phyloP scores from a whole-genome alignment of 257 asterid species.

The Echites panduratus region DNA sequence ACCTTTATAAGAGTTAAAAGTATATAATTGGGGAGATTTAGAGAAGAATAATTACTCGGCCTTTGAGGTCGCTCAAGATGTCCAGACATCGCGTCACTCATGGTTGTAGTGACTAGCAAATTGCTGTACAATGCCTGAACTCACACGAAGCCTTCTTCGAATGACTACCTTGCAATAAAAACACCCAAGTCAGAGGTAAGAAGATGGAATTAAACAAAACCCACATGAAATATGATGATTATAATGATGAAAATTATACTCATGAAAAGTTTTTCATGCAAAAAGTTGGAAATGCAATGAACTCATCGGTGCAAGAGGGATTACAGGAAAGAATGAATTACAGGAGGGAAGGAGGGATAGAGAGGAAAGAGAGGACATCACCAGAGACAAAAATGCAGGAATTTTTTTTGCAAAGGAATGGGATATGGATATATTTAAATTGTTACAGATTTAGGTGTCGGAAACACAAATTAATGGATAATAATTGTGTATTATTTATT shows the following conservation, averaged over 20 bases:
- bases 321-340: not conserved
- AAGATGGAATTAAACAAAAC: not conserved
- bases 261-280: not conserved
- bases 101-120: constrained; percentile 19
- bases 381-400: constrained; percentile 24
- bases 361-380: not conserved
- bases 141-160: not conserved
- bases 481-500: not conserved
- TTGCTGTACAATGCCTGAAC: constrained; percentile 14
- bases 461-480: constrained; percentile 13
- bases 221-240: not conserved
- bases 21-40: not conserved
- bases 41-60: constrained; percentile 27
- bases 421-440: constrained; percentile 9
- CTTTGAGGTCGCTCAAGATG: constrained; percentile 45
- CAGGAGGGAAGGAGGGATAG: not conserved
- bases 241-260: not conserved
- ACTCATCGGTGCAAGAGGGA: too few relatives aligned
- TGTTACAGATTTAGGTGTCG: constrained; percentile 4
- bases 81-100: constrained; percentile 65
- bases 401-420: constrained; percentile 4
- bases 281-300: not conserved
- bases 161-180: constrained; percentile 7
- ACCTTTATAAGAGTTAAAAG: not conserved
- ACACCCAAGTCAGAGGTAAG: constrained; percentile 1